Evolutionary conservation across 2,329 filamentous ascomycete genomes (phyloP).

Genomic region (Ophiostoma pallidulum): DNA sequence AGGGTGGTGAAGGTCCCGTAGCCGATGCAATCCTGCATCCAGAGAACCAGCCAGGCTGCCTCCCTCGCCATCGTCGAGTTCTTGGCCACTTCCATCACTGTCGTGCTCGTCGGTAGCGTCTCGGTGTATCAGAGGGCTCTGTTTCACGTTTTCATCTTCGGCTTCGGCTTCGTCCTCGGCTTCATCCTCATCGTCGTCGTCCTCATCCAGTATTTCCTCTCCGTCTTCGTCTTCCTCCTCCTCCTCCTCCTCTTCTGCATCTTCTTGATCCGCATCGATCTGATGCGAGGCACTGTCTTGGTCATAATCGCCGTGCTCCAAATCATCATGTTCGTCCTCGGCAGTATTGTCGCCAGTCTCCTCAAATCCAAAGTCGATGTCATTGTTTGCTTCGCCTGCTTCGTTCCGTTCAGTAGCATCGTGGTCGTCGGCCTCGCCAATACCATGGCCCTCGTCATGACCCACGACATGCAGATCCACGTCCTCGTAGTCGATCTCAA

Average conservation of each 20-base stretch:
- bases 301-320: background rate
- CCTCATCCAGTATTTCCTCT: slow-evolving; percentile 1
- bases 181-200: slow-evolving; percentile 14
- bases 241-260: background rate
- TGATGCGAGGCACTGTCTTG: background rate
- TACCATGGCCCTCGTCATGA: slow-evolving; percentile 4
- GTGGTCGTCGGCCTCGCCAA: background rate
- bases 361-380: slow-evolving; percentile 13
- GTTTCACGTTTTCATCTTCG: slow-evolving; percentile 6
- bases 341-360: slow-evolving; percentile 4
- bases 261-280: slow-evolving; percentile 8
- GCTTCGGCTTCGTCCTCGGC: background rate
- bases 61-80: slow-evolving; percentile 13
- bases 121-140: too few relatives aligned
- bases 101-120: background rate
- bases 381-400: background rate
- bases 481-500: slow-evolving; percentile 29
- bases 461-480: slow-evolving; percentile 12
- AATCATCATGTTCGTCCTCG: slow-evolving; percentile 6
- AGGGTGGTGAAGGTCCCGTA: slow-evolving; percentile 7
- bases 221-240: background rate
- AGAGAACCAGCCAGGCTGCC: slow-evolving; percentile 13
- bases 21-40: slow-evolving; percentile 9
- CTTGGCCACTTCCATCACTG: slow-evolving; percentile 3
- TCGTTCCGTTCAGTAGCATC: background rate